Conservation (phyloP, 257 asterid species). For the Solanum pennellii region DNA sequence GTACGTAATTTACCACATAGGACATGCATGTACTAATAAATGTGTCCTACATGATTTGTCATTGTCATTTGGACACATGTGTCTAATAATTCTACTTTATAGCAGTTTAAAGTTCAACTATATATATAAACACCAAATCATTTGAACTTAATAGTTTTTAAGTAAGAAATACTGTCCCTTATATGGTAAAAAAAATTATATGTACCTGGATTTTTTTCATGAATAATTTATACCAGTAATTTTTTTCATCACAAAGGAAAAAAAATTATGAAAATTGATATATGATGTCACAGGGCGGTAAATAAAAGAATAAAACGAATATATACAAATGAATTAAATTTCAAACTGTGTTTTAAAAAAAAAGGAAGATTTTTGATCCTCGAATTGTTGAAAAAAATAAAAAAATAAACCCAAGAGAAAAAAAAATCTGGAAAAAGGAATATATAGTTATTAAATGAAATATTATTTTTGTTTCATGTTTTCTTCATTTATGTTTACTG, state of each 20-base stretch:
- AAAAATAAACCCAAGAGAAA: neutral
- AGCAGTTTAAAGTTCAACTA: too few species aligned
- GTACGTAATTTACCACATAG: too few species aligned
- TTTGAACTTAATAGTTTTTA: neutral
- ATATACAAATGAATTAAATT: conserved; percentile 13
- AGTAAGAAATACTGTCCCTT: neutral
- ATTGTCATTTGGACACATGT: too few species aligned
- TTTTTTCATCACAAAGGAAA: neutral
- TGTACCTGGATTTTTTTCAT: neutral
- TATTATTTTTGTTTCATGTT: neutral
- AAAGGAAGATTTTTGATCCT: neutral
- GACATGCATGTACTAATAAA: neutral
- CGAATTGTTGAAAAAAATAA: neutral
- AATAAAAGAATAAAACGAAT: conserved; percentile 20
- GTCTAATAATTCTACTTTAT: neutral
- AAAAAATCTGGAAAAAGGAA: neutral
- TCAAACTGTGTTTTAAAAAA: conserved; percentile 1
- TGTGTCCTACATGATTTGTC: too few species aligned
- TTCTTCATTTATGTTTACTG: neutral
- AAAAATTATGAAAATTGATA: neutral
- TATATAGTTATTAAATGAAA: neutral
- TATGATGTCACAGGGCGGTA: neutral
- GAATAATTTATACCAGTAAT: neutral
- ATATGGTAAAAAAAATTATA: neutral
- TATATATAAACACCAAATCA: neutral